A percentile compares a stretch with the other conserved stretches of the same genome.
These are phyloP conservation scores for Tremella fuciformis DNA, from an alignment of 768 basidiomycete genomes.

Conservation along the genomic window DNA sequence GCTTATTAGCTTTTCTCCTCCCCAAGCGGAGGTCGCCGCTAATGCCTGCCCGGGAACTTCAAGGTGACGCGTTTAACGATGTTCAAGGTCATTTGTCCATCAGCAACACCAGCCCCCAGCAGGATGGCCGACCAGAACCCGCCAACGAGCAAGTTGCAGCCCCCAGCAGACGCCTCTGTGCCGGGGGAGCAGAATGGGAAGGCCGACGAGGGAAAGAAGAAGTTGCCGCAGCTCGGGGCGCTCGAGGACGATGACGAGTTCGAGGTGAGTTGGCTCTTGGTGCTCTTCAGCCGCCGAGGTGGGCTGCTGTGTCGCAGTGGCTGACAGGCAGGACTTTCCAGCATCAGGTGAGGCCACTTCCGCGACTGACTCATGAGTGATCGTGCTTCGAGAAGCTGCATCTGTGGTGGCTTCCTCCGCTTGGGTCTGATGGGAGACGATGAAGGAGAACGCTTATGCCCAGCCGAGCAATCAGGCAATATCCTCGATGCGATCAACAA, in stretches of 20 bases:
- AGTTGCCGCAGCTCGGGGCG: slow-evolving; percentile 72
- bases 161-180: slow-evolving; percentile 1
- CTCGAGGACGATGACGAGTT: slow-evolving; percentile 97
- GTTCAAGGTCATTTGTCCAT: too few species aligned
- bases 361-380: not conserved
- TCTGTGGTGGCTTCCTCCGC: too few species aligned
- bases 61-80: too few species aligned
- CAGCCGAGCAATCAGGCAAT: slow-evolving; percentile 50
- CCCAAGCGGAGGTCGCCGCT: too few species aligned
- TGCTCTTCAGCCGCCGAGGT: too few species aligned
- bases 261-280: slow-evolving; percentile 54
- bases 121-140: slow-evolving; percentile 3
- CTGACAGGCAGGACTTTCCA: slow-evolving; percentile 65
- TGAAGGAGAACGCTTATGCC: slow-evolving; percentile 3
- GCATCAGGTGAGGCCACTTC: slow-evolving; percentile 63
- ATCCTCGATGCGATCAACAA: slow-evolving; percentile 69
- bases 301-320: too few species aligned
- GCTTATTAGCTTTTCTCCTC: too few species aligned
- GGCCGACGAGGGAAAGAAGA: slow-evolving; percentile 35
- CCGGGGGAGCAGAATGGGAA: not conserved
- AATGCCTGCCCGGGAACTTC: too few species aligned
- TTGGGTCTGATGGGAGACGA: not conserved
- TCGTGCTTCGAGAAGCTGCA: too few species aligned
- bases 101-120: not conserved
- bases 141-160: slow-evolving; percentile 1